A percentile compares a stretch with the other conserved stretches of the same genome.
These are phyloP conservation scores for Sporothrix sp. DNA, from an alignment of 2,329 filamentous ascomycete species.

Conservation along the genomic window DNA sequence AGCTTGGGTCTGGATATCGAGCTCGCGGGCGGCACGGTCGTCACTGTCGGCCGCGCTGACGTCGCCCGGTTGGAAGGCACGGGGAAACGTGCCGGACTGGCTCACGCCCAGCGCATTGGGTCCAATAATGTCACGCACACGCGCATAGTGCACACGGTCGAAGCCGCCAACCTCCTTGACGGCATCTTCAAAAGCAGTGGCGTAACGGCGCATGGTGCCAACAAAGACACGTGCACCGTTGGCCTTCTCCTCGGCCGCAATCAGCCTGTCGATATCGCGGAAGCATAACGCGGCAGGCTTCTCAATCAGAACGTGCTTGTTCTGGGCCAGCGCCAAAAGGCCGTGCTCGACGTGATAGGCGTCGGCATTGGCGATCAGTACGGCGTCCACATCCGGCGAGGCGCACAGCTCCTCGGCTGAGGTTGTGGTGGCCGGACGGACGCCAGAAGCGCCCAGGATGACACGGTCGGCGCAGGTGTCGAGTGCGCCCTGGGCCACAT, in stretches of 20 bases:
- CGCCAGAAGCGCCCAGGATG: slow-evolving; percentile 13
- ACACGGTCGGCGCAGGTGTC: slow-evolving; percentile 20
- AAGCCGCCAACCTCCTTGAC: slow-evolving; percentile 44
- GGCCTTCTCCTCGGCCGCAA: slow-evolving; percentile 35
- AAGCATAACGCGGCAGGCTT: slow-evolving; percentile 46
- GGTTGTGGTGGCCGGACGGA: slow-evolving; percentile 25
- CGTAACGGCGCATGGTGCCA: slow-evolving; percentile 53
- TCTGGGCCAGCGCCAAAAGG: slow-evolving; percentile 40
- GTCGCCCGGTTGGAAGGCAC: slow-evolving; percentile 31
- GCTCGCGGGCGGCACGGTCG: slow-evolving; percentile 18
- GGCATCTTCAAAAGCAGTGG: slow-evolving; percentile 41
- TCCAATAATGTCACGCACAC: slow-evolving; percentile 38
- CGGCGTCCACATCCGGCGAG: slow-evolving; percentile 38
- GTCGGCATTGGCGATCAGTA: slow-evolving; percentile 43
- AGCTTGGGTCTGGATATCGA: slow-evolving; percentile 24
- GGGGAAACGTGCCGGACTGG: slow-evolving; percentile 39
- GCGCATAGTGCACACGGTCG: slow-evolving; percentile 44
- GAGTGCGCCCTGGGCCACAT: slow-evolving; percentile 32
- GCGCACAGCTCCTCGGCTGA: slow-evolving; percentile 33
- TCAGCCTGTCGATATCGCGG: slow-evolving; percentile 35
- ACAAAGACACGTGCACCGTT: slow-evolving; percentile 42
- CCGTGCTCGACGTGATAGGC: slow-evolving; percentile 45
- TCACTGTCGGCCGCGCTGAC: slow-evolving; percentile 22
- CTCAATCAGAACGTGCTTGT: slow-evolving; percentile 50
- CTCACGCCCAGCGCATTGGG: slow-evolving; percentile 40